phyloP scores from a whole-genome alignment of 305 asterid species.

The Striga hermonthica region DNA sequence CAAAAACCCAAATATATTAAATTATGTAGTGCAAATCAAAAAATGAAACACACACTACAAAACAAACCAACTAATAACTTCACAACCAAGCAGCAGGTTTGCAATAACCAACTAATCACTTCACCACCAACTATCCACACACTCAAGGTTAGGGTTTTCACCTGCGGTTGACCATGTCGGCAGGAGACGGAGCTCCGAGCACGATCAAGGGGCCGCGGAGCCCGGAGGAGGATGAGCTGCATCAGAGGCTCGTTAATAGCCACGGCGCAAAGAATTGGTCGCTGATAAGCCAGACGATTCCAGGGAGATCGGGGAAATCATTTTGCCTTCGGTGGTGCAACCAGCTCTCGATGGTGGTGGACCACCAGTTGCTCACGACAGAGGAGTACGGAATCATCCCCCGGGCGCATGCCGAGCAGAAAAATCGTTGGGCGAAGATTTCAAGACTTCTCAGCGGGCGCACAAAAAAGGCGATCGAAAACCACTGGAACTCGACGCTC shows the following conservation, averaged over 20 bases:
- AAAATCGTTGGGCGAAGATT: slow-evolving; percentile 53
- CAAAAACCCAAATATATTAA: too few species aligned
- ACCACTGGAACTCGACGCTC: slow-evolving; percentile 55
- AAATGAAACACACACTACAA: too few species aligned
- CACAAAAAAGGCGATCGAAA: slow-evolving; percentile 53
- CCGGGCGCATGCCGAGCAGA: slow-evolving; percentile 36
- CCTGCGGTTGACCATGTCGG: slow-evolving; percentile 28
- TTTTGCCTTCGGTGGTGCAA: slow-evolving; percentile 57
- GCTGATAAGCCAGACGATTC: slow-evolving; percentile 40
- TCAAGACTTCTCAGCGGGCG: slow-evolving; percentile 44
- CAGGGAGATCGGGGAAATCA: slow-evolving; percentile 52
- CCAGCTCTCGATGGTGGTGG: slow-evolving; percentile 51
- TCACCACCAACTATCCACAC: too few species aligned
- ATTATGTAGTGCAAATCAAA: too few species aligned
- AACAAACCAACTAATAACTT: too few species aligned
- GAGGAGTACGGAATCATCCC: slow-evolving; percentile 44
- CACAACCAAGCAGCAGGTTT: too few species aligned
- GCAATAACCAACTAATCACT: too few species aligned
- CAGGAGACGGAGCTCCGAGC: too few species aligned
- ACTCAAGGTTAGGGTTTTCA: slow-evolving; percentile 23
- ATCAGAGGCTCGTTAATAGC: slow-evolving; percentile 38
- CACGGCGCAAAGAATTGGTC: slow-evolving; percentile 53
- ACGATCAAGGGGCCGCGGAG: slow-evolving; percentile 56
- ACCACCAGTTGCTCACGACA: slow-evolving; percentile 43
- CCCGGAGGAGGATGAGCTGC: slow-evolving; percentile 42